Evolutionary conservation across 23 red algal genomes (phyloP).

Genomic region (Pyropia haitanensis): DNA sequence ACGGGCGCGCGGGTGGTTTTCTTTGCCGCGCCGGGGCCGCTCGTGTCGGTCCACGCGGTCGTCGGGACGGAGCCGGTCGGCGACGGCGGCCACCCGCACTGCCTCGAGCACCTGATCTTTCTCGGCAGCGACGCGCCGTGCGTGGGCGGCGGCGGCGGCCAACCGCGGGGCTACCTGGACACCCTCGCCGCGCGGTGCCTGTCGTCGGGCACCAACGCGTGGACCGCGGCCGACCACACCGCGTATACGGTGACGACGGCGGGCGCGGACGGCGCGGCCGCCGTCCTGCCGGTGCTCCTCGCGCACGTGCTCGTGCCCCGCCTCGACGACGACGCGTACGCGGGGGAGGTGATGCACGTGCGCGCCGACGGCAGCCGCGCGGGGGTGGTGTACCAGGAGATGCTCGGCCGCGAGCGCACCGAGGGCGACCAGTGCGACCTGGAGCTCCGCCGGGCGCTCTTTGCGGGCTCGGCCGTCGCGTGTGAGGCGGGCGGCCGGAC

Average conservation of each 20-base stretch:
- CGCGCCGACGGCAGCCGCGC: constrained; percentile 58
- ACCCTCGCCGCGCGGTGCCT: constrained; percentile 70
- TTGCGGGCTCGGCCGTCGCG: constrained; percentile 34
- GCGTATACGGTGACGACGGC: constrained; percentile 77
- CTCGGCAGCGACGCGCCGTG: constrained; percentile 52
- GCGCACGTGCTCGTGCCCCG: constrained; percentile 77
- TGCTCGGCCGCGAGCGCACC: constrained; percentile 86
- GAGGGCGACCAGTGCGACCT: constrained; percentile 39
- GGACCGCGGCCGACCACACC: constrained; percentile 86
- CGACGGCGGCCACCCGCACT: constrained; percentile 81
- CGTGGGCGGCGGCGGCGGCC: constrained; percentile 9
- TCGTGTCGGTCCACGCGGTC: constrained; percentile 35
- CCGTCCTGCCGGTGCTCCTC: constrained; percentile 71
- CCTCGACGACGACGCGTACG: constrained; percentile 56
- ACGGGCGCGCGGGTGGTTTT: constrained; percentile 37
- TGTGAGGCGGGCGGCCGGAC: constrained; percentile 66
- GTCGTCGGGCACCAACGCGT: constrained; percentile 88
- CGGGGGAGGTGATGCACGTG: constrained; percentile 81
- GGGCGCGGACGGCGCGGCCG: constrained; percentile 63
- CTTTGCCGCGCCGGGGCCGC: constrained; percentile 53
- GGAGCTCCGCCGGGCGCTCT: constrained; percentile 21
- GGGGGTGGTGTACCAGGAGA: constrained; percentile 94
- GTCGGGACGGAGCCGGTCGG: constrained; percentile 55
- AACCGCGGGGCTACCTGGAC: constrained; percentile 75
- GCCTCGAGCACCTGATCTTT: constrained; percentile 94